Percentiles rank a stretch among this genome's conserved stretches.
Evolutionary conservation across 2,329 filamentous ascomycete species (phyloP).

Genomic region (Epichloe baconii): DNA sequence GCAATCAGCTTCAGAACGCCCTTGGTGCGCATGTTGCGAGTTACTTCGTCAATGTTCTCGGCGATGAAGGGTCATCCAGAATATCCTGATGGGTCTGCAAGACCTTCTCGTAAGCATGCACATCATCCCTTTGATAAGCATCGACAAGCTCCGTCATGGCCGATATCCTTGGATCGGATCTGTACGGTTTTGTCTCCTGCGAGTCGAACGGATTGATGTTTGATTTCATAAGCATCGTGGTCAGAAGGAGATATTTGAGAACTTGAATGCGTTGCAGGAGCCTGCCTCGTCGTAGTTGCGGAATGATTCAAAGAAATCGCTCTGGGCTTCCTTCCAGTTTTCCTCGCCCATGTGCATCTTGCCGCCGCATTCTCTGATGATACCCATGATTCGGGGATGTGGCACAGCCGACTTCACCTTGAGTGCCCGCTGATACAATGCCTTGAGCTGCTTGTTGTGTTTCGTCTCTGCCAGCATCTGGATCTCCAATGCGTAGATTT

Average conservation of each 20-base stretch:
- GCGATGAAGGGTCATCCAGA: constrained; percentile 86
- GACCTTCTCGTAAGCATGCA: constrained; percentile 80
- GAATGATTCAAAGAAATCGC: constrained; percentile 97
- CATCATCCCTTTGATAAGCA: constrained; percentile 90
- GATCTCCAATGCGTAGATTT: constrained; percentile 94
- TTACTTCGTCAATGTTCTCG: constrained; percentile 98
- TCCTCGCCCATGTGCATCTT: constrained; percentile 99
- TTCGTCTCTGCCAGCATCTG: constrained; percentile 96
- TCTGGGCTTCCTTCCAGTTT: constrained; percentile 96
- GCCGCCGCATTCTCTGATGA: constrained; percentile 94
- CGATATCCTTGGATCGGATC: constrained; percentile 84
- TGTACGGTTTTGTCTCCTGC: constrained; percentile 97
- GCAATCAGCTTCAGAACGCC: constrained; percentile 86
- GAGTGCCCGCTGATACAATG: constrained; percentile 80
- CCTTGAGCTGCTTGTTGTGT: constrained; percentile 95
- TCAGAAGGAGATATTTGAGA: constrained; percentile 88
- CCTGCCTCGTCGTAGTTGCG: constrained; percentile 98
- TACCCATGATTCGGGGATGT: constrained; percentile 97
- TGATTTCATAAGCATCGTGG: constrained; percentile 97
- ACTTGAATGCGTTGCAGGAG: constrained; percentile 94
- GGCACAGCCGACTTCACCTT: constrained; percentile 93
- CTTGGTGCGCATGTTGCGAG: constrained; percentile 94
- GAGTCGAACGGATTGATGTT: constrained; percentile 98
- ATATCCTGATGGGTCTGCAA: constrained; percentile 81
- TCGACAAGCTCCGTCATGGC: constrained; percentile 97